Percentiles rank a stretch among this genome's conserved stretches.
phyloP scores from a whole-genome alignment of 2,329 filamentous ascomycete species.

The Curvularia lunata region DNA sequence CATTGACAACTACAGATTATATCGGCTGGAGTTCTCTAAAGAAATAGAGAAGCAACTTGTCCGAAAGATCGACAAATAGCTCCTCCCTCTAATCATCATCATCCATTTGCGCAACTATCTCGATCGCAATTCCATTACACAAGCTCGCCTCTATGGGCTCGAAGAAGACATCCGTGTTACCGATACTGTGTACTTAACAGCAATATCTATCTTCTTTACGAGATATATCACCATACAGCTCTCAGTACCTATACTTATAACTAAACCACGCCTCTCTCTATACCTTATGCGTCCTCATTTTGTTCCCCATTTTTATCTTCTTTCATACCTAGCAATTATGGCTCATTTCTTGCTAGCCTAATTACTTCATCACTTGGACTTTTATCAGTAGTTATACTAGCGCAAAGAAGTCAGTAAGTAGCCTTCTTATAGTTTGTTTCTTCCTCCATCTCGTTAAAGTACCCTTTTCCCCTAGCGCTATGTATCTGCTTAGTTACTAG shows the following conservation, averaged over 20 bases:
- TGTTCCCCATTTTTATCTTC: background rate
- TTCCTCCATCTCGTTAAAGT: constrained; percentile 36
- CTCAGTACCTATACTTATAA: constrained; percentile 28
- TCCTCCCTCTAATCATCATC: constrained; percentile 26
- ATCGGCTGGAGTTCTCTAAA: background rate
- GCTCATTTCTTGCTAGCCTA: background rate
- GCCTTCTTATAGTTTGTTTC: constrained; percentile 28
- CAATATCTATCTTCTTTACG: constrained; percentile 63
- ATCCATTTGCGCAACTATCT: constrained; percentile 32
- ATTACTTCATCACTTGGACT: constrained; percentile 26
- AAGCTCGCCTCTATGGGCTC: constrained; percentile 30
- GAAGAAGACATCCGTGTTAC: constrained; percentile 30
- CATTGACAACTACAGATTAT: background rate
- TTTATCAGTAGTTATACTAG: constrained; percentile 12
- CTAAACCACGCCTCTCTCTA: constrained; percentile 21
- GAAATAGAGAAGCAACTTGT: constrained; percentile 7
- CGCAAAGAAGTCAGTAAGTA: background rate
- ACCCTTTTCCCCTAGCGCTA: constrained; percentile 64
- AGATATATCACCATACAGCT: constrained; percentile 41
- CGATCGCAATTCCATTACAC: constrained; percentile 29
- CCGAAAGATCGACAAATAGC: constrained; percentile 22
- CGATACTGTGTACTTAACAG: constrained; percentile 28
- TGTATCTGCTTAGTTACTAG: constrained; percentile 67
- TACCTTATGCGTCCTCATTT: constrained; percentile 27
- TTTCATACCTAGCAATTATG: background rate